phyloP scores from a whole-genome alignment of 257 asterid genomes.

The Nicotiana otophora region DNA sequence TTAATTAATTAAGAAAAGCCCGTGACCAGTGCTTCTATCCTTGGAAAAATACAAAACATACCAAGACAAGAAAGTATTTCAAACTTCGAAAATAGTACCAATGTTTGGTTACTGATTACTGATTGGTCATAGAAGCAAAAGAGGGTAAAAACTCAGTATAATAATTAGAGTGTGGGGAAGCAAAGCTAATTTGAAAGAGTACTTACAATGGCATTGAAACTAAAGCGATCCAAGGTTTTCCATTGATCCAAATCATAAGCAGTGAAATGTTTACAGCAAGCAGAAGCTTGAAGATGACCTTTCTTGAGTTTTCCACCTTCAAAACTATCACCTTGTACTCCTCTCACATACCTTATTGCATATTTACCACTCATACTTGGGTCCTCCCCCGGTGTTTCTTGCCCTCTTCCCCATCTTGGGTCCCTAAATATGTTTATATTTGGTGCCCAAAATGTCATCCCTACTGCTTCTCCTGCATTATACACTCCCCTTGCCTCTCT shows the following conservation, averaged over 20 bases:
- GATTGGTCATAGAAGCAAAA: background rate
- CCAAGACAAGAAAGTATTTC: background rate
- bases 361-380: conserved; percentile 51
- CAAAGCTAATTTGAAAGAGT: background rate
- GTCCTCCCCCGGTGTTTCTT: conserved; percentile 87
- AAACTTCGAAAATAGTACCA: background rate
- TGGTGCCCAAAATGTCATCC: conserved; percentile 91
- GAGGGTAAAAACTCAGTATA: background rate
- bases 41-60: background rate
- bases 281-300: conserved; percentile 62
- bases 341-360: conserved; percentile 64
- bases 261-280: conserved; percentile 85
- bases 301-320: conserved; percentile 37
- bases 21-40: background rate
- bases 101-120: background rate
- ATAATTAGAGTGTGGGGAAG: no score
- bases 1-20: background rate
- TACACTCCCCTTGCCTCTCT: conserved; percentile 68
- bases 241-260: conserved; percentile 77
- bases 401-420: conserved; percentile 93
- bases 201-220: conserved; percentile 58
- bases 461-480: conserved; percentile 70
- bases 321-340: conserved; percentile 61
- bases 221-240: conserved; percentile 50
- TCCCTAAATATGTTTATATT: conserved; percentile 74